Base-by-base conservation (phyloP, 208 protist species). In the Porcisia hertigi region DNA sequence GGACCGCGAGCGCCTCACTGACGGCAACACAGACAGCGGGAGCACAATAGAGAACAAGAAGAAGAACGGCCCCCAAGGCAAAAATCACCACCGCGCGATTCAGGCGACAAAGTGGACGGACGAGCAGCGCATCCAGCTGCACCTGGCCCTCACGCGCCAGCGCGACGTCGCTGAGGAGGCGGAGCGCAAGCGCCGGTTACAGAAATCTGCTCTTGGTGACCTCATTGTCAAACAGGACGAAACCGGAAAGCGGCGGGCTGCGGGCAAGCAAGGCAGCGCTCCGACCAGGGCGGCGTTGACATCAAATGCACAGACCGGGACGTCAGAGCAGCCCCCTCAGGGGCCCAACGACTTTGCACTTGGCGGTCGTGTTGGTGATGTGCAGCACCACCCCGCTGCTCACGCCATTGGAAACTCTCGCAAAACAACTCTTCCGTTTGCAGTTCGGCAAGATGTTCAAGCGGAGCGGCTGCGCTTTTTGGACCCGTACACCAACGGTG, bases 81-180 rank as follows among this genome's bases (percentile, higher is more conserved):
- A 69, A 62, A 83, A 71, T 47, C 65, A 83, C 72, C 57, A 23
- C 73, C 71, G 71, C 30, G n/a, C 73, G 16, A 79, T 84, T 69
- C 87, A 83, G 34, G 53, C 71, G 18, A 92, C 88, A 30, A 76
- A 81, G 55, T 97, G 93, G 93, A 94, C 93, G 16, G 87, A 95
- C 80, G 93, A 97, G 72, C 89, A 93, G 80, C 91, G 93, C 52
- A 79, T 97, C 76, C 93, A 97, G 80, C 79, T 97, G 54, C 93
- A 97, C 58, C 88, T 97, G 52, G 92, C 93, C 18, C 87, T 97
- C 39, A 95, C 93, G 0, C 89, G 93, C 1, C 91, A 97, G 75
- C 83, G 85, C 66, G 76, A 87, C 66, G 77, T 95, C 76, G 86
- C 89, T 6, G 89, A 90, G 66, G 75, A 86, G n/a, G 82, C 84